Evolutionary conservation across 2,329 filamentous ascomycete species (phyloP).

Genomic region (Teratosphaeriaceae sp.): DNA sequence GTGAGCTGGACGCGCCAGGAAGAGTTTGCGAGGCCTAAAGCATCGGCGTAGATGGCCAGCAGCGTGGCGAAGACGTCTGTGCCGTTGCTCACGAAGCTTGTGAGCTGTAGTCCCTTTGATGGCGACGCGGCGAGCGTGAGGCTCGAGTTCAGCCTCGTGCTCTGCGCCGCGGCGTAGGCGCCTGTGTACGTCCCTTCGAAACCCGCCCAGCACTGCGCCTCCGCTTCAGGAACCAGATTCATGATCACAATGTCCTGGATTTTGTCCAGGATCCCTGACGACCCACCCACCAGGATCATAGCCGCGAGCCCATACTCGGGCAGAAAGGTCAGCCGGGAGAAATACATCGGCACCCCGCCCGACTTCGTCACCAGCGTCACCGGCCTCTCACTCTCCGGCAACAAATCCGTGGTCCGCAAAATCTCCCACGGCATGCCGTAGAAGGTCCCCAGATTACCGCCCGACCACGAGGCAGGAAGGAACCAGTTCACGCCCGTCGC

Average conservation of each 20-base stretch:
- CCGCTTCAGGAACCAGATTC: conserved; percentile 28
- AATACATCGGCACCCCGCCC: conserved; percentile 39
- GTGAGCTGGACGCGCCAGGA: conserved; percentile 20
- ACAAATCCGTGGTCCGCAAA: conserved; percentile 34
- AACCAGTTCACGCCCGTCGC: conserved; percentile 39
- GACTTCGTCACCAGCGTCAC: conserved; percentile 42
- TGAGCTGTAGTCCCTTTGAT: conserved; percentile 16
- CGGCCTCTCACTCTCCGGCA: conserved; percentile 30
- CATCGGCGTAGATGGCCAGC: conserved; percentile 1
- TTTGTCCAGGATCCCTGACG: conserved; percentile 16
- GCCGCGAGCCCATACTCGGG: conserved; percentile 41
- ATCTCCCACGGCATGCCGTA: conserved; percentile 46
- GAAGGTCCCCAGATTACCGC: conserved; percentile 32
- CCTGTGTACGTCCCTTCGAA: conserved; percentile 15
- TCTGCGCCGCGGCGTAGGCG: conserved; percentile 10
- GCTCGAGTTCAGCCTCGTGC: conserved; percentile 17
- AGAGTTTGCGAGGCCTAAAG: neutral
- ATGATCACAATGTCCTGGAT: conserved; percentile 26
- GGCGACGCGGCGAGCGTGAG: conserved; percentile 13
- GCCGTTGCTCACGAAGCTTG: conserved; percentile 19
- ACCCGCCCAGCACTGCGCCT: conserved; percentile 20
- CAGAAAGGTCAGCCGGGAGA: conserved; percentile 32
- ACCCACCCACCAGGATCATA: conserved; percentile 34
- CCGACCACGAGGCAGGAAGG: conserved; percentile 33
- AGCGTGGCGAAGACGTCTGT: conserved; percentile 17